phyloP scores from a whole-genome alignment of 2,329 filamentous ascomycete genomes.

The Pseudocercospora fijiensis region DNA sequence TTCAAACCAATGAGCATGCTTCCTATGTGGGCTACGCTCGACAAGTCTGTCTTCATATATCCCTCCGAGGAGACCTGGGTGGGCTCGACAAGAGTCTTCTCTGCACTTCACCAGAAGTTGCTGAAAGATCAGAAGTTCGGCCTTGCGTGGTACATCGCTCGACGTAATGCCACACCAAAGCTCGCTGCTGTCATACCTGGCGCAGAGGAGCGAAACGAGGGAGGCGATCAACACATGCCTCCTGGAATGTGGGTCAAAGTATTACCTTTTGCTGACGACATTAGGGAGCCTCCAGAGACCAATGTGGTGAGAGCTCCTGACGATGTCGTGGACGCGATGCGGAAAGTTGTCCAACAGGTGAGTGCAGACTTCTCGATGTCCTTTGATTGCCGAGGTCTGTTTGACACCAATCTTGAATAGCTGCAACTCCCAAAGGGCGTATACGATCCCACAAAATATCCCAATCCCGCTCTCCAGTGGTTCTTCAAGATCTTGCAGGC shows the following conservation, averaged over 20 bases:
- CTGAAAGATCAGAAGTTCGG: constrained; percentile 76
- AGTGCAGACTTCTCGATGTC: neutral
- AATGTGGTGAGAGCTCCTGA: constrained; percentile 61
- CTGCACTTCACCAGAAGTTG: constrained; percentile 85
- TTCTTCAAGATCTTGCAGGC: constrained; percentile 94
- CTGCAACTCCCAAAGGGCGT: constrained; percentile 81
- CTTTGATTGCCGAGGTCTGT: neutral
- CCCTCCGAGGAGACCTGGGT: constrained; percentile 87
- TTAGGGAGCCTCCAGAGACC: constrained; percentile 70
- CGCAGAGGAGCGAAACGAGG: constrained; percentile 62
- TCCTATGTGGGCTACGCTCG: constrained; percentile 79
- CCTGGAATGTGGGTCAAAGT: constrained; percentile 86
- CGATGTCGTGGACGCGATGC: constrained; percentile 76
- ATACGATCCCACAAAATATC: constrained; percentile 84
- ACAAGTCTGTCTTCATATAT: constrained; percentile 88
- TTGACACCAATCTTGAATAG: constrained; percentile 46
- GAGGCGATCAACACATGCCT: constrained; percentile 69
- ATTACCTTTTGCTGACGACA: constrained; percentile 84
- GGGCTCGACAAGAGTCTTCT: constrained; percentile 89
- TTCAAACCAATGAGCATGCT: constrained; percentile 80
- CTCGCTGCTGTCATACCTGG: constrained; percentile 82
- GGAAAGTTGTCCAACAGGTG: constrained; percentile 64
- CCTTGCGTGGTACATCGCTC: constrained; percentile 84
- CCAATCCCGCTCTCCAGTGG: constrained; percentile 86
- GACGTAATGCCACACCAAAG: constrained; percentile 74